Evolutionary conservation across 2,329 filamentous ascomycete species (phyloP), one percentile per base, ranked within the genome.

Genomic region (Trichoderma guizhouense): DNA sequence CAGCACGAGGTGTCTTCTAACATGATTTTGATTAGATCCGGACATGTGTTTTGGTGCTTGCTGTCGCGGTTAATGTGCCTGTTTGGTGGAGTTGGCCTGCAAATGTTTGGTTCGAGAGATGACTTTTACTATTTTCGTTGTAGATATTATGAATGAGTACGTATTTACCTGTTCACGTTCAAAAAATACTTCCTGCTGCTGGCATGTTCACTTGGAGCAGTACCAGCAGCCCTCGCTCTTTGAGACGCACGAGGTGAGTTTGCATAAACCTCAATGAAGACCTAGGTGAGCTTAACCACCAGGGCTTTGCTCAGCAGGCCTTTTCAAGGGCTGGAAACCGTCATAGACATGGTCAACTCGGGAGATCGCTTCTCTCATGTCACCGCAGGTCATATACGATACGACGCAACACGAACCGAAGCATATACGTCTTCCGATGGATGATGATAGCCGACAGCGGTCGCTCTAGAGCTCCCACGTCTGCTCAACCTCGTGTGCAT

Each of bases 401-500:
- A 24, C 21, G 47, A 21, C 5, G 47, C 47, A 24, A 7, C 47
- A 24, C 47, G 47, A 53, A 7, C 5, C 57, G 18, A 21, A 34
- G 57, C 30, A n/a, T 32, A 12, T 32, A n/a, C 14, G 1, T 5
- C 28, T 34, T 60, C 43, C n/a, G 5, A 14, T 24, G 21, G 47
- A 24, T 21, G 47, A 24, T 21, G 47, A 12, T 12, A 14, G 18
- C 1, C 12, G n/a, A 11, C 28, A 7, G 3, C n/a, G 34, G 12
- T 12, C 3, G 1, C 8, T 15, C 62, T 65, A 65, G 11, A 47
- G 21, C 21, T 9, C 32, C 61, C 57, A 68, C 26, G 43, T 68
- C 21, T 53, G 30, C 32, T 61, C 43, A 28, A 73, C 32, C 24
- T 74, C 72, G 9, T 62, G 66, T 9, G 71, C 68, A 43, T 73